Conservation (phyloP, 2,329 filamentous ascomycete species). For the Diaporthe eres region DNA sequence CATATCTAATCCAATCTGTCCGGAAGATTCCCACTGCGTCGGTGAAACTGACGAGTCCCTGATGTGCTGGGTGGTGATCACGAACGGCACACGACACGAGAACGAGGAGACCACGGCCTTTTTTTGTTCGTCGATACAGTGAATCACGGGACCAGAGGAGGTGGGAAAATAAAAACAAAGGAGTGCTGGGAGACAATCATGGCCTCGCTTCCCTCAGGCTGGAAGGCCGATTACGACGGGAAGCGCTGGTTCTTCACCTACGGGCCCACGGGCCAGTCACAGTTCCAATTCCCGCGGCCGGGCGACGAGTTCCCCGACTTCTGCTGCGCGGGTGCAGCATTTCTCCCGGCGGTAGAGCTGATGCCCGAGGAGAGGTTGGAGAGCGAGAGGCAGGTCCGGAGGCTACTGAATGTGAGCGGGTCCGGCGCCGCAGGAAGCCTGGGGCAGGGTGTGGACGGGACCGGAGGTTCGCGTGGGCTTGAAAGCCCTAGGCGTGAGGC, state of each 20-base stretch:
- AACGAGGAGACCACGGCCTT: neutral
- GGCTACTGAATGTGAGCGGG: constrained; percentile 46
- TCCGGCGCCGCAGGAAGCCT: neutral
- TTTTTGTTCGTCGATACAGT: neutral
- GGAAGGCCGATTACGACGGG: constrained; percentile 72
- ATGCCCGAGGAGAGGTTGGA: constrained; percentile 67
- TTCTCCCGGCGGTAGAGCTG: constrained; percentile 54
- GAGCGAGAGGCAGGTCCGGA: constrained; percentile 64
- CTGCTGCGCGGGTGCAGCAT: constrained; percentile 49
- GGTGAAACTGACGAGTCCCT: neutral
- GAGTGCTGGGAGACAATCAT: constrained; percentile 44
- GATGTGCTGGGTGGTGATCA: neutral
- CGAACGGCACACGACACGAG: neutral
- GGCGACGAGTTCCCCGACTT: constrained; percentile 72
- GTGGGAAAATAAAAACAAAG: neutral
- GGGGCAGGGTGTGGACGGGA: neutral
- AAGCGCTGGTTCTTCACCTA: constrained; percentile 71
- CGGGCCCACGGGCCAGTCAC: constrained; percentile 66
- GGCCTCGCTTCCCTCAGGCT: constrained; percentile 64
- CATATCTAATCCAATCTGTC: too few relatives aligned
- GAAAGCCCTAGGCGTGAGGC: neutral
- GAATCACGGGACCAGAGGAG: neutral
- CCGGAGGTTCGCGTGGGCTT: too few relatives aligned
- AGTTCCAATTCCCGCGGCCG: constrained; percentile 69
- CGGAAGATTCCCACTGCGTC: neutral